phyloP scores from a whole-genome alignment of 2,329 filamentous ascomycete species.

The Botrytis pseudocinerea region DNA sequence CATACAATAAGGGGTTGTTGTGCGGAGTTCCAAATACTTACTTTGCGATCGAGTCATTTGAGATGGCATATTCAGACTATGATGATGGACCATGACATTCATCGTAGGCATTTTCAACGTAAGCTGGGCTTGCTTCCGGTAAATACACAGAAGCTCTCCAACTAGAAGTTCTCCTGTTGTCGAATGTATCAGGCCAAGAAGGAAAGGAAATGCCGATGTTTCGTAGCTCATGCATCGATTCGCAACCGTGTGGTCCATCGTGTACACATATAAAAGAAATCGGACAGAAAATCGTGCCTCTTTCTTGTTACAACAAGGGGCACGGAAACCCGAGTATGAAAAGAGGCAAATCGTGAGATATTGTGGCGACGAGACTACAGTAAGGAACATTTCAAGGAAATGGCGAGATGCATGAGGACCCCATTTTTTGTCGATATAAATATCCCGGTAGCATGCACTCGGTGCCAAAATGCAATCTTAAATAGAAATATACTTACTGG shows the following conservation, averaged over 20 bases:
- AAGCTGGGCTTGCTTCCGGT: background rate
- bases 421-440: background rate
- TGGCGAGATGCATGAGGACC: background rate
- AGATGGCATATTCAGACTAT: background rate
- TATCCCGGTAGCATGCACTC: background rate
- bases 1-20: background rate
- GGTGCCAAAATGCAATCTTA: background rate
- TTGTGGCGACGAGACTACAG: background rate
- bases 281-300: background rate
- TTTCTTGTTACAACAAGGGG: background rate
- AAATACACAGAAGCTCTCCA: background rate
- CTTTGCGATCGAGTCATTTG: background rate
- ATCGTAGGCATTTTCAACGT: no score
- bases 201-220: background rate
- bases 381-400: background rate
- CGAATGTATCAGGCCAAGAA: background rate
- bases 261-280: background rate
- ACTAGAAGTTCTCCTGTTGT: no score
- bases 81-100: background rate
- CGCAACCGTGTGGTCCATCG: background rate
- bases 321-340: constrained; percentile 7
- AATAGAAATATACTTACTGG: background rate
- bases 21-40: background rate
- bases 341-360: background rate
- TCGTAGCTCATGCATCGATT: background rate